phyloP scores from a whole-genome alignment of 2,329 filamentous ascomycete genomes.

The Xylariales sp. region DNA sequence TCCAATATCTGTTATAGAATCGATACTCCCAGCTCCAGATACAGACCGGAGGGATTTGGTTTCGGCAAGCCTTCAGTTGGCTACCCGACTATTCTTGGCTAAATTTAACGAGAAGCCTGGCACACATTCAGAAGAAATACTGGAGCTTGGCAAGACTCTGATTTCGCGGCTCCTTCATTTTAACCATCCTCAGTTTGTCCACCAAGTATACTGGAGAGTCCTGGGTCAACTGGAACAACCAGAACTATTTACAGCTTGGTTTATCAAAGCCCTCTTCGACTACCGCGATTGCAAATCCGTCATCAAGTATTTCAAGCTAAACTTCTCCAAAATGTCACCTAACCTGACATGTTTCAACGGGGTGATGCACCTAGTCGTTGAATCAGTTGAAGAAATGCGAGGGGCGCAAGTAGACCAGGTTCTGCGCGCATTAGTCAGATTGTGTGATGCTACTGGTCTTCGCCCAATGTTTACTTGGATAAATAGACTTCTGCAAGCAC shows the following conservation, averaged over 20 bases:
- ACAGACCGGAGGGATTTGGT: slow-evolving; percentile 8
- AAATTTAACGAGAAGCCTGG: slow-evolving; percentile 20
- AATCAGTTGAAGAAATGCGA: slow-evolving; percentile 25
- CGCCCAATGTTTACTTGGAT: slow-evolving; percentile 31
- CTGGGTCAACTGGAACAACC: slow-evolving; percentile 18
- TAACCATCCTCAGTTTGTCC: slow-evolving; percentile 15
- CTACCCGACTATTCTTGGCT: slow-evolving; percentile 28
- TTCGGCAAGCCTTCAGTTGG: slow-evolving; percentile 15
- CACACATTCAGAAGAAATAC: slow-evolving; percentile 9
- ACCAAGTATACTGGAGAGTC: slow-evolving; percentile 29
- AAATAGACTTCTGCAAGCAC: slow-evolving; percentile 29
- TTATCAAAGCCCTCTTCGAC: slow-evolving; percentile 25
- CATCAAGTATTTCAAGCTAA: slow-evolving; percentile 29
- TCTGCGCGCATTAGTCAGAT: slow-evolving; percentile 22
- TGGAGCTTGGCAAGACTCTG: slow-evolving; percentile 22
- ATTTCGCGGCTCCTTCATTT: slow-evolving; percentile 24
- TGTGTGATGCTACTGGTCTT: slow-evolving; percentile 15
- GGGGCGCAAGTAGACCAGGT: slow-evolving; percentile 24
- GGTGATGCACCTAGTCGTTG: slow-evolving; percentile 27
- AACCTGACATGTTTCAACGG: slow-evolving; percentile 15
- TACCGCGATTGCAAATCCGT: slow-evolving; percentile 25
- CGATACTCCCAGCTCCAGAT: slow-evolving; percentile 15
- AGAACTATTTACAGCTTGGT: slow-evolving; percentile 24
- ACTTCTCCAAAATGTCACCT: slow-evolving; percentile 24
- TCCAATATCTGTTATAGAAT: slow-evolving; percentile 30